phyloP scores from a whole-genome alignment of 441 rosid genomes.

The Corymbia calophylla region DNA sequence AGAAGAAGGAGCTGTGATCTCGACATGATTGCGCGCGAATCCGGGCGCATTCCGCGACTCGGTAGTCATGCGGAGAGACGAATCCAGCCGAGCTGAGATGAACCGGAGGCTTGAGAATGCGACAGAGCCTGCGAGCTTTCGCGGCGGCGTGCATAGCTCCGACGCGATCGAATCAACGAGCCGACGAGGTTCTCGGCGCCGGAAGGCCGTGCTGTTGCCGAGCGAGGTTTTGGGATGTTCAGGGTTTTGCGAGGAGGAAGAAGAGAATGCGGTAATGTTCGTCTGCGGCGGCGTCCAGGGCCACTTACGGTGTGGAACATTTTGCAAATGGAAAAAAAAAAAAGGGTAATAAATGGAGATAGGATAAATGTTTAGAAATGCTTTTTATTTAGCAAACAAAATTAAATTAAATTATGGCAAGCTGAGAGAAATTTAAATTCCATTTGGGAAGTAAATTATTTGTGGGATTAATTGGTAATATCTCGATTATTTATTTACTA shows the following conservation, averaged over 20 bases:
- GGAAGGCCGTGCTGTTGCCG: background rate
- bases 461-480: background rate
- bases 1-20: background rate
- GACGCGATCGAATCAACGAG: background rate
- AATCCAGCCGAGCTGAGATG: constrained; percentile 13
- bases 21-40: constrained; percentile 1
- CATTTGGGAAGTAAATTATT: background rate
- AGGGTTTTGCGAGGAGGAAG: background rate
- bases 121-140: constrained; percentile 32
- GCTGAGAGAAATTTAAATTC: background rate
- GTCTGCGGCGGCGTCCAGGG: background rate
- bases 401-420: background rate
- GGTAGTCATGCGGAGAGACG: constrained; percentile 9
- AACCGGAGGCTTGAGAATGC: constrained; percentile 22
- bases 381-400: background rate
- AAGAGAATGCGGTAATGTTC: background rate
- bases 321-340: background rate
- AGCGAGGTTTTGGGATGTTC: background rate
- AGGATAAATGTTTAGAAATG: background rate
- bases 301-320: background rate
- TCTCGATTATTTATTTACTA: background rate
- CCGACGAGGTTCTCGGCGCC: background rate
- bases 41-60: constrained; percentile 4
- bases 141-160: constrained; percentile 40
- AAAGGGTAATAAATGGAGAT: background rate